Conservation (phyloP, 257 asterid species). For the Solanum bulbocastanum region DNA sequence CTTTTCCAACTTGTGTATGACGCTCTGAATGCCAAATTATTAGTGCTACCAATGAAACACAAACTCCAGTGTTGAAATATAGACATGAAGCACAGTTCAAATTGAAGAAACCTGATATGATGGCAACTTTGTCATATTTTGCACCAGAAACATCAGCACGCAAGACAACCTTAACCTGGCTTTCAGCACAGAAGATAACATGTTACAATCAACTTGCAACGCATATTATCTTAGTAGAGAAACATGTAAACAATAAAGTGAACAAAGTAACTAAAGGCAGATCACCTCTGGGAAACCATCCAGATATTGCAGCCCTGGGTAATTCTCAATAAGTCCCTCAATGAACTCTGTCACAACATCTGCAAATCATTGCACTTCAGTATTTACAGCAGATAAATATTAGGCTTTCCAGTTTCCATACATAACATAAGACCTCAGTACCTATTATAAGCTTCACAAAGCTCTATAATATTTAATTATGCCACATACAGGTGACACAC, state of each 20-base stretch:
- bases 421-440: background rate
- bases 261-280: background rate
- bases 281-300: constrained; percentile 90
- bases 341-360: constrained; percentile 96
- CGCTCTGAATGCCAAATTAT: background rate
- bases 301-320: constrained; percentile 89
- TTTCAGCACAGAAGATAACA: background rate
- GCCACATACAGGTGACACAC: background rate
- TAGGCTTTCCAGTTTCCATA: background rate
- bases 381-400: background rate
- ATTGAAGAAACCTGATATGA: constrained; percentile 62
- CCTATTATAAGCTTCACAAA: background rate
- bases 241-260: background rate
- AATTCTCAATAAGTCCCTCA: constrained; percentile 90
- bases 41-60: background rate
- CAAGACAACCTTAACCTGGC: constrained; percentile 84
- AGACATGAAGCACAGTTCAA: background rate
- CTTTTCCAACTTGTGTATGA: background rate
- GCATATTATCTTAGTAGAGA: background rate
- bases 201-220: background rate
- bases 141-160: constrained; percentile 83
- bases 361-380: constrained; percentile 22
- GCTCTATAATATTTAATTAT: background rate
- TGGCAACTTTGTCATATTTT: constrained; percentile 76
- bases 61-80: background rate